Percentiles rank a stretch among this genome's conserved stretches.
These are phyloP conservation scores for Fusarium sp. DNA, from an alignment of 2,329 filamentous ascomycete species.

Conservation along the genomic window DNA sequence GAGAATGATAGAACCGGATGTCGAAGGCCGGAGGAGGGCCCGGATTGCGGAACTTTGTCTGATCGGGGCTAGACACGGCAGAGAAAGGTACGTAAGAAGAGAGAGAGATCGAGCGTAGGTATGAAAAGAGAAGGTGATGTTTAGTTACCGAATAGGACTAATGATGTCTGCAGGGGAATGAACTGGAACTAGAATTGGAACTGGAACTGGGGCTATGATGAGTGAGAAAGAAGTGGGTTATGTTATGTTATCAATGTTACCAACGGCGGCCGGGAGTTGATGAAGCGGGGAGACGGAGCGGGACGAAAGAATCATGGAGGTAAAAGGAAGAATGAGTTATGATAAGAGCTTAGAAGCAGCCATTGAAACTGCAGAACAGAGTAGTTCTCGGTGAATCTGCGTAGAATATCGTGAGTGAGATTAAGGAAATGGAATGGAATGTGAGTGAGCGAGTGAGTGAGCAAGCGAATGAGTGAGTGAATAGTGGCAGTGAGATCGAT, in stretches of 20 bases:
- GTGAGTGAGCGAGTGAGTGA: not conserved
- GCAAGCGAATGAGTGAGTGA: not conserved
- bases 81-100: slow-evolving; percentile 4
- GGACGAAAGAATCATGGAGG: slow-evolving; percentile 8
- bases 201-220: slow-evolving; percentile 21
- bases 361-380: not conserved
- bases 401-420: not conserved
- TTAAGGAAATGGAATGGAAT: not conserved
- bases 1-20: slow-evolving; percentile 40
- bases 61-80: slow-evolving; percentile 26
- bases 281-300: slow-evolving; percentile 20
- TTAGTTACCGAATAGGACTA: slow-evolving; percentile 21
- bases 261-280: slow-evolving; percentile 21
- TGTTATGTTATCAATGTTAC: slow-evolving; percentile 9
- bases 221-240: slow-evolving; percentile 31
- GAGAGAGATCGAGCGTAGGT: not conserved
- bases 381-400: not conserved
- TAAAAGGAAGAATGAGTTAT: not conserved
- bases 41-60: slow-evolving; percentile 27
- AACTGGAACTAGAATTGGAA: not conserved
- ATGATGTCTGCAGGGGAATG: slow-evolving; percentile 19
- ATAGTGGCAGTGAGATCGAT: slow-evolving; percentile 4
- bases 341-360: slow-evolving; percentile 11
- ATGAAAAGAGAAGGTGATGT: slow-evolving; percentile 22
- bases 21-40: slow-evolving; percentile 33